Base-by-base conservation (phyloP, 805 yeast genomes). In the Kurtzmaniella cleridarum region DNA sequence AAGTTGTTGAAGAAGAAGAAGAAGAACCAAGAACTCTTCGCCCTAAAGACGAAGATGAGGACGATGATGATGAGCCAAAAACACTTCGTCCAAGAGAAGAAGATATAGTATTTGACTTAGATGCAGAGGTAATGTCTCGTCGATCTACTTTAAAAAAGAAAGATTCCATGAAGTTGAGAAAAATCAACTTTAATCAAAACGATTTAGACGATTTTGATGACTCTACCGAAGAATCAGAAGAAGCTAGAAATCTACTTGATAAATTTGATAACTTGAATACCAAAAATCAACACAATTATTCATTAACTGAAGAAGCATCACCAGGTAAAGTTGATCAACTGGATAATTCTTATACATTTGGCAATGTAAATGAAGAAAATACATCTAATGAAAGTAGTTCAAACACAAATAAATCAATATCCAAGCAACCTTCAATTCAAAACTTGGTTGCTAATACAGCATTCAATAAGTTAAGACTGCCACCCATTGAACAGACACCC, bases 151-250 rank as follows among this genome's bases (percentile, higher is more conserved):
- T 66, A n/a, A 62, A 59, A 39, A 64, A 62, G 39, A 50, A 66
- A 13, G 64, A 65, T 39, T 67, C 73, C 12, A 61, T 63, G 64
- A 58, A 67, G 29, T 59, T 68, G 27, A 49, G 73, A 11, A 66
- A 66, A 36, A 53, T 68, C 30, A 60, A 68, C 38, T 49, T 68
- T n/a, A 66, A 66, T 42, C 53, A 53, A 38, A 50, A 46, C 27
- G 41, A 39, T 24, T 45, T 40, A 18, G 40, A 43, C 29, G 24
- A 20, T 20, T 20, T 20, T 20, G 24, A 20, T 27, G 28, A 36
- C 12, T 16, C 27, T 18, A 13, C 29, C 27, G 34, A 27, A 14
- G 27, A 18, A 3, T 30, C 26, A 23, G 32, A 29, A 9, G 40
- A 35, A 10, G 24, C 14, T 15, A 26, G 23, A 16, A 35, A 42